These are phyloP conservation scores for Tulasnella sp. DNA, from an alignment of 768 basidiomycete species.

Conservation along the genomic window DNA sequence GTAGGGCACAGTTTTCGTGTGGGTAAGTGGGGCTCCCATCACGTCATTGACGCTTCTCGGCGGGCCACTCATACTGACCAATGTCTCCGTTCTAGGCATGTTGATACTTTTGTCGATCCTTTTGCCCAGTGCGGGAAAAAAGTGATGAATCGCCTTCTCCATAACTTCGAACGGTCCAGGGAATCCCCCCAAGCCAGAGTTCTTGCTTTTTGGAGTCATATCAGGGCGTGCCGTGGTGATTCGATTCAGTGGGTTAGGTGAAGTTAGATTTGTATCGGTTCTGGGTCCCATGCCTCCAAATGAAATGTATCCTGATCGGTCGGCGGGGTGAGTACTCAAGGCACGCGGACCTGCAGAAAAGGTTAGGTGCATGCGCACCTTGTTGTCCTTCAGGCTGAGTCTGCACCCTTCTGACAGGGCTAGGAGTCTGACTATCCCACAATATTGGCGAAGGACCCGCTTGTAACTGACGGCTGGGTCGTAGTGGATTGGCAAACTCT, in stretches of 20 bases:
- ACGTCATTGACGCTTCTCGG: not conserved
- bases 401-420: too few relatives aligned
- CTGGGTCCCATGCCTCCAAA: too few relatives aligned
- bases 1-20: constrained; percentile 46
- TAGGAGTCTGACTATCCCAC: too few relatives aligned
- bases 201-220: constrained; percentile 28
- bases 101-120: constrained; percentile 61
- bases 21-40: constrained; percentile 8
- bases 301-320: too few relatives aligned
- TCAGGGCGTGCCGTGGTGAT: constrained; percentile 59
- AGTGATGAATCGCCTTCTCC: constrained; percentile 35
- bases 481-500: too few relatives aligned
- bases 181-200: constrained; percentile 28
- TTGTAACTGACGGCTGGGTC: too few relatives aligned
- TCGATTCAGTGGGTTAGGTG: constrained; percentile 51
- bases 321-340: too few relatives aligned
- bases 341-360: too few relatives aligned
- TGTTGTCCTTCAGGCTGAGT: too few relatives aligned
- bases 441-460: too few relatives aligned
- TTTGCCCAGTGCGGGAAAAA: constrained; percentile 54
- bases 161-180: constrained; percentile 30
- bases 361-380: too few relatives aligned
- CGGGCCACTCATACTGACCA: constrained; percentile 34
- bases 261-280: not conserved
- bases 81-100: constrained; percentile 56